phyloP scores from a whole-genome alignment of 768 basidiomycete species.

The Suillus variegatus region DNA sequence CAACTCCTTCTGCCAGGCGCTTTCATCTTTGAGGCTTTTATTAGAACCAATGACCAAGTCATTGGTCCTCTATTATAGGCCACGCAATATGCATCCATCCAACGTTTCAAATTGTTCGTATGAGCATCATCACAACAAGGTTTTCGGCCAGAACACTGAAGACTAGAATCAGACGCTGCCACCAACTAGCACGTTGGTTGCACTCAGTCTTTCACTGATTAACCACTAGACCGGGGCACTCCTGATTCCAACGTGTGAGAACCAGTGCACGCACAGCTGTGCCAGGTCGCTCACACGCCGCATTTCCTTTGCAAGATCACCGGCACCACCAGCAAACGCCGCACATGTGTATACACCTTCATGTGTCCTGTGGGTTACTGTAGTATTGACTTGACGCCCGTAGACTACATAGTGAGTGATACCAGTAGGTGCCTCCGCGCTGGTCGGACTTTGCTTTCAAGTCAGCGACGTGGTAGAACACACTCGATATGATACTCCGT shows the following conservation, averaged over 20 bases:
- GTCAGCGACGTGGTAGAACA: background rate
- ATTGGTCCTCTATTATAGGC: too few relatives aligned
- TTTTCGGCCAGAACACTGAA: constrained; percentile 36
- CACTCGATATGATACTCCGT: background rate
- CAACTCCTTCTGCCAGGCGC: background rate
- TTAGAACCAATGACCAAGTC: too few relatives aligned
- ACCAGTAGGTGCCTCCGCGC: background rate
- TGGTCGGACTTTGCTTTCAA: constrained; percentile 1
- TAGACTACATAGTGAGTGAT: background rate
- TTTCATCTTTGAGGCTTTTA: background rate
- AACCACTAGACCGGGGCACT: background rate
- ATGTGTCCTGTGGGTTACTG: background rate
- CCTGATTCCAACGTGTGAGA: background rate
- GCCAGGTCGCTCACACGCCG: background rate
- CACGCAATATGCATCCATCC: background rate
- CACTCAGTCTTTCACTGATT: background rate
- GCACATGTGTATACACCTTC: background rate
- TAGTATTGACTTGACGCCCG: background rate
- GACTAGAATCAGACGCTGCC: constrained; percentile 3
- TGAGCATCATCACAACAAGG: background rate
- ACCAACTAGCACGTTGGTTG: background rate
- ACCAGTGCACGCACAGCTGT: background rate
- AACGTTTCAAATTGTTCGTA: background rate
- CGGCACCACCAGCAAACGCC: background rate
- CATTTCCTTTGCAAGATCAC: background rate